Evolutionary conservation across 805 yeast genomes (phyloP), one percentile per base, ranked within the genome.

Genomic region (Metschnikowia koreensis): DNA sequence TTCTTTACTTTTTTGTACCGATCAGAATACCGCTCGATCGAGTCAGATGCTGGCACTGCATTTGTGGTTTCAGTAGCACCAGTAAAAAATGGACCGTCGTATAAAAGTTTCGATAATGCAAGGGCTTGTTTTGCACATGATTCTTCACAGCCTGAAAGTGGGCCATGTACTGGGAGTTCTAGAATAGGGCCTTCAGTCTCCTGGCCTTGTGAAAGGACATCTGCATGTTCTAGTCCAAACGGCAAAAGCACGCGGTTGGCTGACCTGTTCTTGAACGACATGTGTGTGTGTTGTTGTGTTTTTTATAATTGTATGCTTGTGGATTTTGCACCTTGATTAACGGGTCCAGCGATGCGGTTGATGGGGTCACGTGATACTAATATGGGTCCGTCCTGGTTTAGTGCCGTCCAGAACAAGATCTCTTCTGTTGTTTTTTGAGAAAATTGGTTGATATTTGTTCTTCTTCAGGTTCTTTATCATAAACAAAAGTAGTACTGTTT

Each of bases 11-110:
- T 86, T 57, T 85, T 73, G 68, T 88, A 92, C 65, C 76, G 77
- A 67, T 92, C 97, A 2, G 96, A 83, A 64, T 89, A 89, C 60
- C 97, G 77, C 63, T 84, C 81, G 41, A 92, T 79, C 1, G 93
- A 91, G 64, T 89, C 96, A 0, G 69, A 60, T 0, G 63, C 59
- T 1, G 63, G 60, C 9, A 47, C 50, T 13, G 66, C 60, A n/a
- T 54, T 49, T 39, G 64, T 64, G 43, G 66, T 69, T 6, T 70
- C 52, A 26, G 77, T 65, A 1, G 80, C 68, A 0, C 90, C 91
- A 0, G 90, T 80, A 60, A 73, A 84, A 53, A 87, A 86, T 0
- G 89, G 83, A 0, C 90, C 86, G 53, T 84, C 86, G 47, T 74
- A 75, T 63, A 86, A 72, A n/a, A 78, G 61, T 33, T 74, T 75